Conservation (phyloP, 2,329 filamentous ascomycete species). For the Colletotrichum spinosum region DNA sequence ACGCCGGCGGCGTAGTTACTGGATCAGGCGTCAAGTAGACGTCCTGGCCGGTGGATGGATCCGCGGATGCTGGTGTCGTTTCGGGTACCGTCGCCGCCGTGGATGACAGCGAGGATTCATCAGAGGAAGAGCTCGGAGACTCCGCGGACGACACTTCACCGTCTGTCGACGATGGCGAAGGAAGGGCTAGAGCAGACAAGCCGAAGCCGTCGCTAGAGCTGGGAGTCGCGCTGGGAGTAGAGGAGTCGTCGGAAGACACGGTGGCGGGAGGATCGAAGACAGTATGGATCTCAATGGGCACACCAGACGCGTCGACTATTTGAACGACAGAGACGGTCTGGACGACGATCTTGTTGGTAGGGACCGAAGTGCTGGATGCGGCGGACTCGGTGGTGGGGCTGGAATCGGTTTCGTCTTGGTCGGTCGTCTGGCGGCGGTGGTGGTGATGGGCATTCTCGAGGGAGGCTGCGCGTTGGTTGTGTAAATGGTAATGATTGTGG, state of each 20-base stretch:
- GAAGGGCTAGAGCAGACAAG: conserved; percentile 20
- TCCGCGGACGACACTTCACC: conserved; percentile 3
- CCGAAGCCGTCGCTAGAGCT: conserved; percentile 36
- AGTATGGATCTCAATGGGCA: conserved; percentile 58
- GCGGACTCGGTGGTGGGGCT: conserved; percentile 33
- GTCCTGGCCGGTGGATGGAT: conserved; percentile 35
- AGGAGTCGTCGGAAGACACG: conserved; percentile 44
- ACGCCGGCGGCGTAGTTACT: conserved; percentile 38
- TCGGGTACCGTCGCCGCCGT: conserved; percentile 37
- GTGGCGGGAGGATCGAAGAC: conserved; percentile 52
- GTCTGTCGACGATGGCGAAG: conserved; percentile 19
- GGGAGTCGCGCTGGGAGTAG: conserved; percentile 34
- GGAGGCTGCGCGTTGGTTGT: conserved; percentile 45
- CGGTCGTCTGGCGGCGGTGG: conserved; percentile 43
- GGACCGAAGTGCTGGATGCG: conserved; percentile 36
- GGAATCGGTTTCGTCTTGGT: conserved; percentile 41
- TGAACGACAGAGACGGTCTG: conserved; percentile 68
- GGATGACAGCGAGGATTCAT: conserved; percentile 19
- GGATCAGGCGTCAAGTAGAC: conserved; percentile 46
- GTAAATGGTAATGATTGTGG: conserved; percentile 48
- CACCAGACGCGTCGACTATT: conserved; percentile 61
- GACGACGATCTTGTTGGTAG: conserved; percentile 54
- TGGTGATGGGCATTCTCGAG: conserved; percentile 40
- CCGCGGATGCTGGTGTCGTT: conserved; percentile 43
- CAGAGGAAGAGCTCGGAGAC: conserved; percentile 6